These are phyloP conservation scores for Tillandsia fasciculata DNA, from an alignment of 176 grass and related monocot genomes.

Conservation along the genomic window DNA sequence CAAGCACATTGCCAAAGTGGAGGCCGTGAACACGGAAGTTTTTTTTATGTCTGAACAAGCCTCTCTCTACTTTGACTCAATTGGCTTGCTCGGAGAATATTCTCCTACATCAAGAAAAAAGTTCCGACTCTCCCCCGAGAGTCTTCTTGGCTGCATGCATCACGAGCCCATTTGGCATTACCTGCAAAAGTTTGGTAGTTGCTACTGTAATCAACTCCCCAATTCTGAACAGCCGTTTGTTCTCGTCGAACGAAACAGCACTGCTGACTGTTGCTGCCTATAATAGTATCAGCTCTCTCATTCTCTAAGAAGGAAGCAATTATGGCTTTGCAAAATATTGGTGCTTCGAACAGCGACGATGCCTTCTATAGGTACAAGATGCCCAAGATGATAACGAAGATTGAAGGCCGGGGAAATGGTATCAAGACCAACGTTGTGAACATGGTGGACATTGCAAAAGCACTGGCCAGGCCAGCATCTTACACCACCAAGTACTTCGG, in stretches of 20 bases:
- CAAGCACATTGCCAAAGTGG: slow-evolving; percentile 31
- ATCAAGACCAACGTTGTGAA: slow-evolving; percentile 28
- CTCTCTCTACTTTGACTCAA: slow-evolving; percentile 34
- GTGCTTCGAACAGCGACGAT: slow-evolving; percentile 26
- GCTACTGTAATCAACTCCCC: slow-evolving; percentile 9
- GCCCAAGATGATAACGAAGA: slow-evolving; percentile 31
- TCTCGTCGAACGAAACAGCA: slow-evolving; percentile 16
- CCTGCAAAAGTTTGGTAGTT: slow-evolving; percentile 5
- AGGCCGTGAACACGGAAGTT: slow-evolving; percentile 26
- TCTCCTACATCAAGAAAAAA: slow-evolving; percentile 38
- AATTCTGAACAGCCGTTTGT: neutral
- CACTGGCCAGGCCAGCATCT: slow-evolving; percentile 23
- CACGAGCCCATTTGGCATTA: slow-evolving; percentile 14
- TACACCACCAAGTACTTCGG: slow-evolving; percentile 29
- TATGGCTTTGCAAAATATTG: slow-evolving; percentile 29
- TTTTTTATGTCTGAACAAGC: slow-evolving; percentile 59
- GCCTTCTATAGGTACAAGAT: slow-evolving; percentile 35
- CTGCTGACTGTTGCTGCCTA: slow-evolving; percentile 4
- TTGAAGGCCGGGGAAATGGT: slow-evolving; percentile 26
- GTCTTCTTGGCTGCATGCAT: slow-evolving; percentile 32
- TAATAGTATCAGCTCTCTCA: slow-evolving; percentile 7
- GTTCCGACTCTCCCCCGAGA: slow-evolving; percentile 13
- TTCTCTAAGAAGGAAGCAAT: neutral
- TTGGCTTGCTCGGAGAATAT: slow-evolving; percentile 49
- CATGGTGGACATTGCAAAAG: slow-evolving; percentile 29